Conservation (phyloP, 768 basidiomycete species). For the Suillus sp. region DNA sequence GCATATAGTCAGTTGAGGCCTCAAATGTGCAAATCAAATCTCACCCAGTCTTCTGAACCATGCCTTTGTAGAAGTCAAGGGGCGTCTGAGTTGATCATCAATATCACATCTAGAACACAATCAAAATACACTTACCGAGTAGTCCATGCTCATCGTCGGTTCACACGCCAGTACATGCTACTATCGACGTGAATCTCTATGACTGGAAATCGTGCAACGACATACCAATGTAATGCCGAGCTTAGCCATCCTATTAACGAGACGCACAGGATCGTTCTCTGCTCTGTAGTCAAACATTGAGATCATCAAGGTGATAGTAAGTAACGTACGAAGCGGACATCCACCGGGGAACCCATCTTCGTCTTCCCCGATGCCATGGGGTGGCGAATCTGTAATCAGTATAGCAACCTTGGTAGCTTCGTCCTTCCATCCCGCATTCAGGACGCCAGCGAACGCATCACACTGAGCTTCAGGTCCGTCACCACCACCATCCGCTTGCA, state of each 20-base stretch:
- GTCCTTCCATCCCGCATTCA: constrained; percentile 51
- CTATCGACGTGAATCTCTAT: too few relatives aligned
- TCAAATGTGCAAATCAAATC: too few relatives aligned
- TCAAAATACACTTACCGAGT: too few relatives aligned
- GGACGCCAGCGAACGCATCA: constrained; percentile 50
- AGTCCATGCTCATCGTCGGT: too few relatives aligned
- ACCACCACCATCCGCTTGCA: constrained; percentile 46
- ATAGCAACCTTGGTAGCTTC: constrained; percentile 55
- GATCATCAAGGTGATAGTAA: not conserved
- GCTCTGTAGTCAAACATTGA: not conserved
- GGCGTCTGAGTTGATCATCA: too few relatives aligned
- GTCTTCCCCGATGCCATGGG: constrained; percentile 58
- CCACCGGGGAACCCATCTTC: constrained; percentile 44
- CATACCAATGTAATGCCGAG: too few relatives aligned
- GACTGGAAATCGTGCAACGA: too few relatives aligned
- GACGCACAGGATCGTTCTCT: constrained; percentile 35
- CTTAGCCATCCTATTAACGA: constrained; percentile 47
- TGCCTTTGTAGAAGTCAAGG: too few relatives aligned
- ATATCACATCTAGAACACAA: too few relatives aligned
- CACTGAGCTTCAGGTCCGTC: constrained; percentile 64
- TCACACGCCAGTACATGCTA: too few relatives aligned
- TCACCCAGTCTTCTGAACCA: too few relatives aligned
- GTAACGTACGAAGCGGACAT: constrained; percentile 7
- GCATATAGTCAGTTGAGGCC: too few relatives aligned
- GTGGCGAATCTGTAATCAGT: constrained; percentile 59